These are phyloP conservation scores for Syzygium aqueum DNA, from an alignment of 345 rosid genomes.

Conservation along the genomic window DNA sequence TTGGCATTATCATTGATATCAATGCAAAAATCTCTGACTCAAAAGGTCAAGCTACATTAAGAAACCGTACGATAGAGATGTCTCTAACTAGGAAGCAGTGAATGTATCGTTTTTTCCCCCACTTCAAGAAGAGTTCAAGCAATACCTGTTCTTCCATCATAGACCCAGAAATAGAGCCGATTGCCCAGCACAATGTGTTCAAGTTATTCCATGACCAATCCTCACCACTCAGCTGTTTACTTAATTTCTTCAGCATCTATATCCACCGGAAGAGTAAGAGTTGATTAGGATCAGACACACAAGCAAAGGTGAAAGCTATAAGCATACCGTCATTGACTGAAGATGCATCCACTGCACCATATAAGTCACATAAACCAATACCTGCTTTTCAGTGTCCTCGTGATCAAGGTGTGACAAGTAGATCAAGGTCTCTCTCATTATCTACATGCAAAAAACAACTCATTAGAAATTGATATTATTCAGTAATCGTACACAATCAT, in stretches of 20 bases:
- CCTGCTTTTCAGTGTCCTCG: slow-evolving; percentile 99
- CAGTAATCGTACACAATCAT: background rate
- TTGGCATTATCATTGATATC: background rate
- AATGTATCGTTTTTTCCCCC: background rate
- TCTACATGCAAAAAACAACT: slow-evolving; percentile 39
- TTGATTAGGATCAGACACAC: background rate
- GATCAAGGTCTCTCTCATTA: slow-evolving; percentile 93
- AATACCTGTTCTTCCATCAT: slow-evolving; percentile 98
- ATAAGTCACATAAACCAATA: slow-evolving; percentile 4
- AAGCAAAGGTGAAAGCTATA: background rate
- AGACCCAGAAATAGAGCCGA: slow-evolving; percentile 98
- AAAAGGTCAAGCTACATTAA: background rate
- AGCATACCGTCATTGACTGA: background rate
- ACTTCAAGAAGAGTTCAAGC: background rate
- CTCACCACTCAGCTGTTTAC: slow-evolving; percentile 91
- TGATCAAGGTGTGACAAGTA: slow-evolving; percentile 96
- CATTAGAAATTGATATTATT: background rate
- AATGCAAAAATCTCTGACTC: background rate
- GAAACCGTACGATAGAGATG: background rate
- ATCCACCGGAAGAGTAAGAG: background rate
- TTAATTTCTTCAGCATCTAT: slow-evolving; percentile 93
- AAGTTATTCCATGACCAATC: slow-evolving; percentile 99
- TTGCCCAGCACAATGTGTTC: slow-evolving; percentile 98
- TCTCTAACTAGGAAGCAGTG: background rate
- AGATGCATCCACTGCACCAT: background rate